Evolutionary conservation across 2,329 filamentous ascomycete species (phyloP).

Genomic region (Periglandula ipomoeae): DNA sequence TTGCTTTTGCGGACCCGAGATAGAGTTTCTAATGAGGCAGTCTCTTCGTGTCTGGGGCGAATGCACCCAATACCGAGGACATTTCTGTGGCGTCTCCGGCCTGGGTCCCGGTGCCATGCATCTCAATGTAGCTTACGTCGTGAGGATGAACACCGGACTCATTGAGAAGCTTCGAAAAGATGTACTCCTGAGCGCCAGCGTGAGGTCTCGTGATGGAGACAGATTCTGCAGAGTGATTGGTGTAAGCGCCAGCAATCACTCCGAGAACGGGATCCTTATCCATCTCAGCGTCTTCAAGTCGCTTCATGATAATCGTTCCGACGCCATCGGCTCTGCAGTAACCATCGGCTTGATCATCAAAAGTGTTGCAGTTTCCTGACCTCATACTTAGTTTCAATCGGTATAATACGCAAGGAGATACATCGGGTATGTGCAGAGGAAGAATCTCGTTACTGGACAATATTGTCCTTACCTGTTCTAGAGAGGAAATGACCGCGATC

Average conservation of each 20-base stretch:
- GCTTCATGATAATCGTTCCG: conserved; percentile 67
- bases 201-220: conserved; percentile 80
- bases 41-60: conserved; percentile 39
- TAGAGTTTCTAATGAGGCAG: conserved; percentile 40
- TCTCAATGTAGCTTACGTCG: conserved; percentile 76
- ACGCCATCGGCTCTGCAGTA: conserved; percentile 75
- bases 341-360: conserved; percentile 70
- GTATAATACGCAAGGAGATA: no score
- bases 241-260: conserved; percentile 65
- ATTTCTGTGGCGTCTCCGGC: conserved; percentile 80
- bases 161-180: conserved; percentile 58
- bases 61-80: conserved; percentile 58
- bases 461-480: conserved; percentile 28
- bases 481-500: conserved; percentile 72
- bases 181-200: conserved; percentile 60
- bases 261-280: conserved; percentile 70
- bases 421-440: no score
- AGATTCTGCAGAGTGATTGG: conserved; percentile 74
- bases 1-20: conserved; percentile 51
- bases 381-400: no score
- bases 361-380: conserved; percentile 52
- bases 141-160: conserved; percentile 66
- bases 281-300: conserved; percentile 65
- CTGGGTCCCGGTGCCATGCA: conserved; percentile 87
- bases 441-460: no score